These are phyloP conservation scores for Raffaelea deltoideospora DNA, from an alignment of 2,329 filamentous ascomycete species.

Conservation along the genomic window DNA sequence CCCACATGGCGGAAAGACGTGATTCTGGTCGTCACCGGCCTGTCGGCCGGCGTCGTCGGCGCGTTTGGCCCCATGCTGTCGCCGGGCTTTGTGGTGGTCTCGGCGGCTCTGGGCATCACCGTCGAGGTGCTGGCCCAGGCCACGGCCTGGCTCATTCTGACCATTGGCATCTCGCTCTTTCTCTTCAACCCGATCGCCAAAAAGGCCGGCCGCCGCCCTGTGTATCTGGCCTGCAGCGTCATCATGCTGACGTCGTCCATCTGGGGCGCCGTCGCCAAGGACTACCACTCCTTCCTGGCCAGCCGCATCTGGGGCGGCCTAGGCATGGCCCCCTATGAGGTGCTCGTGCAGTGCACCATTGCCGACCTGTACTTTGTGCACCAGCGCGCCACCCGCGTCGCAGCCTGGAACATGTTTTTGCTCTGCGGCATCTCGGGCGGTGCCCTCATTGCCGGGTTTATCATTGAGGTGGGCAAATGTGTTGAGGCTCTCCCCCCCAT, in stretches of 20 bases:
- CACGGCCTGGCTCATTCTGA: constrained; percentile 32
- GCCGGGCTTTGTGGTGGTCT: constrained; percentile 31
- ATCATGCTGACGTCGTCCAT: constrained; percentile 31
- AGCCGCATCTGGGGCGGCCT: constrained; percentile 29
- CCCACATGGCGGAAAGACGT: constrained; percentile 20
- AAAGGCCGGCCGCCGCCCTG: constrained; percentile 31
- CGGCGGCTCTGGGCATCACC: constrained; percentile 24
- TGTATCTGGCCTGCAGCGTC: constrained; percentile 30
- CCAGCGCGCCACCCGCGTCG: constrained; percentile 26
- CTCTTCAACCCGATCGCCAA: constrained; percentile 35
- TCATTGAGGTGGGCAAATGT: constrained; percentile 16
- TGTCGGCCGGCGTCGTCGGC: constrained; percentile 30
- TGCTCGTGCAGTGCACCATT: constrained; percentile 35
- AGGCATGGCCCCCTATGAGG: constrained; percentile 35
- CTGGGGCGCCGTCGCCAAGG: constrained; percentile 28
- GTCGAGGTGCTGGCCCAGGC: constrained; percentile 26
- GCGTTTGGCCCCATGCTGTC: constrained; percentile 36
- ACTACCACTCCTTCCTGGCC: constrained; percentile 28
- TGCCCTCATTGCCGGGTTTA: constrained; percentile 24
- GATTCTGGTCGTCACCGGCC: constrained; percentile 27
- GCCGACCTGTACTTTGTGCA: constrained; percentile 31
- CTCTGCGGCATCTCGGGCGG: constrained; percentile 25
- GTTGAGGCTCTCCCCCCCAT: no score
- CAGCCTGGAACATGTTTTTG: constrained; percentile 25
- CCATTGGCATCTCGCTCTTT: constrained; percentile 31